A percentile compares a stretch with the other conserved stretches of the same genome.
These are phyloP conservation scores for Asclepias syriaca DNA, from an alignment of 257 asterid genomes.

Conservation along the genomic window DNA sequence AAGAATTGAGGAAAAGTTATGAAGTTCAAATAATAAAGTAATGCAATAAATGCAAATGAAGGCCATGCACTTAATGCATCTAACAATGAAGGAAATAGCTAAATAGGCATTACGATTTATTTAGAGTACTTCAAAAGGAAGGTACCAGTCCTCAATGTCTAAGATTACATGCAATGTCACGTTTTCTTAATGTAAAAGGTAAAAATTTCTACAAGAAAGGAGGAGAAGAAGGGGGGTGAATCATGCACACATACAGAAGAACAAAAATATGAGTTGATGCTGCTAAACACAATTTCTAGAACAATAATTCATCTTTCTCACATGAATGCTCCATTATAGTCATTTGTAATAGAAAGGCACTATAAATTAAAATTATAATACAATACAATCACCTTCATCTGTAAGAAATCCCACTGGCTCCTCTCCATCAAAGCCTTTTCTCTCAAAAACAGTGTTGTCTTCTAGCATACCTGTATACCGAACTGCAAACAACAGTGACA, in stretches of 20 bases:
- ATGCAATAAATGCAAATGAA: too few species aligned
- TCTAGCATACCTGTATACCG: slow-evolving; percentile 57
- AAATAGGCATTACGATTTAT: not conserved
- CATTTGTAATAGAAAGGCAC: too few species aligned
- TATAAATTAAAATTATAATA: not conserved
- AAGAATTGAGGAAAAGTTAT: too few species aligned
- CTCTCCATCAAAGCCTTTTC: slow-evolving; percentile 46
- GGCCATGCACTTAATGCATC: too few species aligned
- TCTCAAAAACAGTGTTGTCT: slow-evolving; percentile 61
- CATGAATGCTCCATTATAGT: not conserved
- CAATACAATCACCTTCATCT: slow-evolving; percentile 51
- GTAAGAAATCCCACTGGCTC: slow-evolving; percentile 51
- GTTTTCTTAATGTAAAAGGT: not conserved
- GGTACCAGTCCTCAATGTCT: not conserved
- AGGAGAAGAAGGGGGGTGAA: not conserved
- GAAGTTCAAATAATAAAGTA: too few species aligned
- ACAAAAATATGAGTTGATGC: not conserved
- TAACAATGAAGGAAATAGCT: not conserved
- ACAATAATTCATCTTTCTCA: not conserved
- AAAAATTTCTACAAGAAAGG: not conserved
- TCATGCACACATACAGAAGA: too few species aligned
- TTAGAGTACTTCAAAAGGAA: not conserved
- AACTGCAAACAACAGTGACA: slow-evolving; percentile 31
- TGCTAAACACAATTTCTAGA: not conserved
- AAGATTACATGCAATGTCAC: not conserved